Base-by-base conservation (phyloP, 1,284 basidiomycete species). In the Microbotryomycetes sp. region DNA sequence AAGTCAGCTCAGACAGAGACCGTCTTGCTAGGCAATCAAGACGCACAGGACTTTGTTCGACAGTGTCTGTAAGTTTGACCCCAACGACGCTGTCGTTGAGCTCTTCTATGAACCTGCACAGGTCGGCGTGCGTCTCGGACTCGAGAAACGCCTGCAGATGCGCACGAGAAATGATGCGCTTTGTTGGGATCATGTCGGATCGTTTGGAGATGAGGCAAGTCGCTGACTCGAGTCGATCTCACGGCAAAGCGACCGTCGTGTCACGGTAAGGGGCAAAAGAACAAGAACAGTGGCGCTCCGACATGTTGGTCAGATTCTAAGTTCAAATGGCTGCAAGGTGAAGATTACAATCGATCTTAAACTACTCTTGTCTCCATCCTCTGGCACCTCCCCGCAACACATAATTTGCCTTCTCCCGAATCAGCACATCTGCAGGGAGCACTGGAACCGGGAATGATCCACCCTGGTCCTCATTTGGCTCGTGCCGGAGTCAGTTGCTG, bases 101-200 rank as follows among this genome's bases (percentile, higher is more conserved):
- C 0, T 79, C 76, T 59, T 86, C 81, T 57, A 97, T 82, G 71
- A 91, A 92, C 0, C 78, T 75, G 13, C 91, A 75, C 54, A 97
- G 81, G 24, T 84, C 79, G 29, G 79, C 74, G 73, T 93, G 85
- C 0, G 91, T 87, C 50, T 80, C 74, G 0, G 89, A 91, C 3
- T 79, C 70, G 71, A 91, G 84, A 74, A 97, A 98, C n/a, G 83
- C 84, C 35, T 83, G 79, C 0, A 97, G 82, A 69, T 97, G 91
- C 9, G 81, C 82, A 45, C 81, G 83, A 0, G 86, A 83, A 21
- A 98, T 77, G 68, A 98, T 91, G 23, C 80, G 80, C 78, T 97
- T 97, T 28, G 71, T 73, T 0, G 80, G 67, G 1, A 60, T 9
- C 35, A 41, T 41, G 18, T 11, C 35, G 35, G n/a, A n/a, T n/a